These are phyloP conservation scores for Cerioporus squamosus DNA, from an alignment of 1,284 basidiomycete species.

Conservation along the genomic window DNA sequence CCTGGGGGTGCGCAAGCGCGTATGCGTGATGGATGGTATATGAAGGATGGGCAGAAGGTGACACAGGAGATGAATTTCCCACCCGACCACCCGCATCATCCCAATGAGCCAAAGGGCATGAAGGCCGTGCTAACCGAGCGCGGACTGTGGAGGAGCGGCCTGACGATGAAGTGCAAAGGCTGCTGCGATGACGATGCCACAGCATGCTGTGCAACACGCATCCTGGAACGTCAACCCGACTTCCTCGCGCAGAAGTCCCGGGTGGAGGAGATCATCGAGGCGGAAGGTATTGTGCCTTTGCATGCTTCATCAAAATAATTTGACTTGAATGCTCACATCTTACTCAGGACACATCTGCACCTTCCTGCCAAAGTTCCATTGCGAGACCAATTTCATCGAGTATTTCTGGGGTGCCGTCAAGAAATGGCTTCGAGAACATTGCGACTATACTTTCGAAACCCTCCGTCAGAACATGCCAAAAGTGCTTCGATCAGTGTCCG, in stretches of 20 bases:
- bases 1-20: conserved; percentile 44
- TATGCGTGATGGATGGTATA: conserved; percentile 38
- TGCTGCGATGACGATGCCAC: conserved; percentile 17
- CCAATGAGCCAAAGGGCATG: conserved; percentile 40
- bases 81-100: conserved; percentile 31
- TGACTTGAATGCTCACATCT: background rate
- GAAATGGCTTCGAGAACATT: conserved; percentile 26
- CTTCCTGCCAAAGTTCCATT: conserved; percentile 27
- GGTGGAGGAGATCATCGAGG: conserved; percentile 28
- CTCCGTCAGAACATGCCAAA: conserved; percentile 27
- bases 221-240: conserved; percentile 25
- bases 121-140: conserved; percentile 37
- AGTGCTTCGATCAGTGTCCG: conserved; percentile 25
- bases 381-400: conserved; percentile 32
- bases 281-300: background rate
- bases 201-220: conserved; percentile 11
- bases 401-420: conserved; percentile 39
- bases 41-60: conserved; percentile 26
- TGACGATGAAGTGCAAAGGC: conserved; percentile 31
- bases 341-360: conserved; percentile 33
- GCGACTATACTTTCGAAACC: conserved; percentile 31
- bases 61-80: conserved; percentile 40
- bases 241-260: conserved; percentile 39
- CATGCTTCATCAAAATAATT: conserved; percentile 4
- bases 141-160: conserved; percentile 27